Conservation (phyloP, 176 grass and related monocot genomes). For the Zoysia pacifica region DNA sequence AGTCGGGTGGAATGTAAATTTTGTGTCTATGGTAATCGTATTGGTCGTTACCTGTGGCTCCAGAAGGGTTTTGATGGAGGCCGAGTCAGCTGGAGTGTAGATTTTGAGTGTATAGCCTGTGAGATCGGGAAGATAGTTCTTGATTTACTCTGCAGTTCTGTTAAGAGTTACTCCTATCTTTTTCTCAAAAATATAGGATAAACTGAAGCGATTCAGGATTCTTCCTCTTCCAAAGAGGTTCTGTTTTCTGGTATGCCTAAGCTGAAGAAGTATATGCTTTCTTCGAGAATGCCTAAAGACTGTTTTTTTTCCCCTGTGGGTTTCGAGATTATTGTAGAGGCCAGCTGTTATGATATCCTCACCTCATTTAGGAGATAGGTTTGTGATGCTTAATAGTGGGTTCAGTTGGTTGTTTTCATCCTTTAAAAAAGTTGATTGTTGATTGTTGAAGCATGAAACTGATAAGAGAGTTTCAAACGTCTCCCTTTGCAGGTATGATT, state of each 20-base stretch:
- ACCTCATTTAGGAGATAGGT: neutral
- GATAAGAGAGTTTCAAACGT: neutral
- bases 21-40: neutral
- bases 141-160: neutral
- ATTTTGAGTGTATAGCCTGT: constrained; percentile 8
- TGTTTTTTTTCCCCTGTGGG: neutral
- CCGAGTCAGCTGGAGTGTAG: neutral
- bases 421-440: neutral
- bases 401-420: neutral
- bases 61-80: neutral
- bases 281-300: neutral
- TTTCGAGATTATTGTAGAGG: neutral
- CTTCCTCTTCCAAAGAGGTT: neutral
- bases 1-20: neutral
- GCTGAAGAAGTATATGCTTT: neutral
- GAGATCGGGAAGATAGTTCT: neutral
- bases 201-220: neutral
- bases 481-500: constrained; percentile 66
- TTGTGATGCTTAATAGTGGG: neutral
- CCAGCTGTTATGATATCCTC: neutral
- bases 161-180: neutral
- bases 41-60: neutral
- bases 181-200: neutral
- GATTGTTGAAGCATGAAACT: neutral
- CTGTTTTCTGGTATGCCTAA: neutral